Conservation (phyloP, 2,329 filamentous ascomycete genomes). For the Monosporascus sp. region DNA sequence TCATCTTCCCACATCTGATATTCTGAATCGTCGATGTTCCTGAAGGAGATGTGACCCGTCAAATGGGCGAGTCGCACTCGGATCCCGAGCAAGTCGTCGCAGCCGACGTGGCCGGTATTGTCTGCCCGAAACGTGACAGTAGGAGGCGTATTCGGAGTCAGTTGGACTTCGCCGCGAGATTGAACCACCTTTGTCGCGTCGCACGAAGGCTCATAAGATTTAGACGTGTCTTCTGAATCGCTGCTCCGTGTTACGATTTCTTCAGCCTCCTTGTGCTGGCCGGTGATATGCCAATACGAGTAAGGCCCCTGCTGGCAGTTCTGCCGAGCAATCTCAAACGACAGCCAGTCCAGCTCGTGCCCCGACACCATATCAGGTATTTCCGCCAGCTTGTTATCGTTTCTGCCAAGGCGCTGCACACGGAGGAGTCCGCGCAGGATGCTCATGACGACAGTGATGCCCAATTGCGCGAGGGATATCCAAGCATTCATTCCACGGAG, state of each 20-base stretch:
- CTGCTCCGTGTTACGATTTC: background rate
- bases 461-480: constrained; percentile 16
- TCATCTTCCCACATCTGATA: constrained; percentile 9
- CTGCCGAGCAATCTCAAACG: constrained; percentile 5
- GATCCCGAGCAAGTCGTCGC: background rate
- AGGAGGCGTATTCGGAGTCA: too few species aligned
- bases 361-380: constrained; percentile 8
- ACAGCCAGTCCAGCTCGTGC: constrained; percentile 20
- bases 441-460: constrained; percentile 13
- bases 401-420: constrained; percentile 7
- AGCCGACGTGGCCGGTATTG: background rate
- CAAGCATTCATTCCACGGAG: constrained; percentile 14
- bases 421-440: constrained; percentile 11
- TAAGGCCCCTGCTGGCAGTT: too few species aligned
- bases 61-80: background rate
- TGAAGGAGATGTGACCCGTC: background rate
- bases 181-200: too few species aligned
- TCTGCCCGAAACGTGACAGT: too few species aligned
- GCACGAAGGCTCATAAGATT: too few species aligned
- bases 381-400: constrained; percentile 8
- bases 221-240: too few species aligned
- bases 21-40: background rate
- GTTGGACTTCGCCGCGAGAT: too few species aligned
- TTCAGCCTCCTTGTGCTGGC: background rate
- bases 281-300: background rate